These are phyloP conservation scores for Oidiodendron maius DNA, from an alignment of 495 filamentous ascomycete genomes.

Conservation along the genomic window DNA sequence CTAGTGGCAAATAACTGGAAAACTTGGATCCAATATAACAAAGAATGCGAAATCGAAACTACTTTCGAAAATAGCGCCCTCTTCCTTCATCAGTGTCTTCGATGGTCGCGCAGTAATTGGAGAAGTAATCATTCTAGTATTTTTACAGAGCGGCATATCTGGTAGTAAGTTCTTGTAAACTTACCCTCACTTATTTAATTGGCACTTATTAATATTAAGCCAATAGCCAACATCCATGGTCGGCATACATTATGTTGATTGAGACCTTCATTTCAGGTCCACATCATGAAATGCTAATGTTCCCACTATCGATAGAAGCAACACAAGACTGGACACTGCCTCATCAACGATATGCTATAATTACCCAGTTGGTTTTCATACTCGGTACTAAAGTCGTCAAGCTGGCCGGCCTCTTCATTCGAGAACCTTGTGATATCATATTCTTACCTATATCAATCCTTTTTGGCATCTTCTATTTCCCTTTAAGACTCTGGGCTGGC, in stretches of 20 bases:
- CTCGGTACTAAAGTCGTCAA: slow-evolving; percentile 50
- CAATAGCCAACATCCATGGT: slow-evolving; percentile 50
- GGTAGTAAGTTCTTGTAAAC: slow-evolving; percentile 44
- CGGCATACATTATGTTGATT: slow-evolving; percentile 53
- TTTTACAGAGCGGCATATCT: slow-evolving; percentile 42
- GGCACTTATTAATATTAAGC: slow-evolving; percentile 3
- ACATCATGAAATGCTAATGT: slow-evolving; percentile 58
- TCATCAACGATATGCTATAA: too few relatives aligned
- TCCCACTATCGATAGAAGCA: slow-evolving; percentile 45
- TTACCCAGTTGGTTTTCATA: slow-evolving; percentile 4
- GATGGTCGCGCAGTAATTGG: slow-evolving; percentile 63
- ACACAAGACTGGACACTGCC: slow-evolving; percentile 40
- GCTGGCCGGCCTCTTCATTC: slow-evolving; percentile 49
- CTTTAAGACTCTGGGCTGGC: too few relatives aligned
- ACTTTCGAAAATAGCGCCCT: slow-evolving; percentile 49
- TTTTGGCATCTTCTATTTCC: too few relatives aligned
- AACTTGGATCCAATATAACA: slow-evolving; percentile 55
- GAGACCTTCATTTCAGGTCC: slow-evolving; percentile 62
- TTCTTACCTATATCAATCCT: slow-evolving; percentile 48
- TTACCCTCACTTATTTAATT: not conserved
- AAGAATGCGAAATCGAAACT: slow-evolving; percentile 51
- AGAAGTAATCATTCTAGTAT: slow-evolving; percentile 54
- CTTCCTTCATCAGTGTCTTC: slow-evolving; percentile 53
- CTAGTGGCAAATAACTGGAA: slow-evolving; percentile 53
- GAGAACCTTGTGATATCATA: slow-evolving; percentile 48